Conservation (phyloP, 1,284 basidiomycete genomes). For the Golubevia pallescens region DNA sequence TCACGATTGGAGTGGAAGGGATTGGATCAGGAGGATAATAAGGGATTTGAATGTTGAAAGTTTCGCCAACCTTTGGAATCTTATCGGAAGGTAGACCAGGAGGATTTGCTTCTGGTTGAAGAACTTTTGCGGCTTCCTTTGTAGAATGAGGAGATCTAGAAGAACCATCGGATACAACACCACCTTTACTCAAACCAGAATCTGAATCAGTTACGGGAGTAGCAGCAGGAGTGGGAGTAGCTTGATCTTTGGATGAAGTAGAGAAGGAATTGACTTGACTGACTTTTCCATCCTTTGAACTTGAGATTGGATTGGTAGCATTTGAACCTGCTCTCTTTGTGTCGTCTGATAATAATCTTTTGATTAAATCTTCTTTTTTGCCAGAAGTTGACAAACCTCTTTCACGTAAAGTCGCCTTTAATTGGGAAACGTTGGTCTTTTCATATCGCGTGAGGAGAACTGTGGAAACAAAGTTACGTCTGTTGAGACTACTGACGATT, state of each 20-base stretch:
- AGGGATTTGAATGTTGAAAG: slow-evolving; percentile 47
- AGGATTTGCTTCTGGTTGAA: slow-evolving; percentile 24
- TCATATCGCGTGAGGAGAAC: slow-evolving; percentile 10
- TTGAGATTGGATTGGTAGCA: slow-evolving; percentile 38
- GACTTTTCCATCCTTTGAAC: slow-evolving; percentile 20
- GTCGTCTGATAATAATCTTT: slow-evolving; percentile 45
- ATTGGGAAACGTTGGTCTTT: slow-evolving; percentile 24
- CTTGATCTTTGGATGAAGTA: slow-evolving; percentile 17
- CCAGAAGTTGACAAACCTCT: slow-evolving; percentile 47
- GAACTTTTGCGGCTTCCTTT: slow-evolving; percentile 5
- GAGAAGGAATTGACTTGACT: slow-evolving; percentile 7
- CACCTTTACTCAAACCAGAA: slow-evolving; percentile 1
- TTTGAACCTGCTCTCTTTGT: slow-evolving; percentile 35
- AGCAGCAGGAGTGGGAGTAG: slow-evolving; percentile 12
- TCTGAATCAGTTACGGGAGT: slow-evolving; percentile 13
- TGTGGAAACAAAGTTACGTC: slow-evolving; percentile 11
- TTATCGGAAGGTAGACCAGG: slow-evolving; percentile 42
- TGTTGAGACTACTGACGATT: no score
- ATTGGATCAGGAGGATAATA: slow-evolving; percentile 23
- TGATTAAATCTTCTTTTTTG: slow-evolving; percentile 44
- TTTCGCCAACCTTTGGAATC: slow-evolving; percentile 28
- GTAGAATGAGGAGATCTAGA: neutral
- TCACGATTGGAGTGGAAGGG: slow-evolving; percentile 26
- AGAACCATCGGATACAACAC: neutral
- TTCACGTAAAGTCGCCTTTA: slow-evolving; percentile 41